Percentiles rank a stretch among this genome's conserved stretches.
These are phyloP conservation scores for Phalaenopsis aphrodite DNA, from an alignment of 106 monocot species.

Conservation along the genomic window DNA sequence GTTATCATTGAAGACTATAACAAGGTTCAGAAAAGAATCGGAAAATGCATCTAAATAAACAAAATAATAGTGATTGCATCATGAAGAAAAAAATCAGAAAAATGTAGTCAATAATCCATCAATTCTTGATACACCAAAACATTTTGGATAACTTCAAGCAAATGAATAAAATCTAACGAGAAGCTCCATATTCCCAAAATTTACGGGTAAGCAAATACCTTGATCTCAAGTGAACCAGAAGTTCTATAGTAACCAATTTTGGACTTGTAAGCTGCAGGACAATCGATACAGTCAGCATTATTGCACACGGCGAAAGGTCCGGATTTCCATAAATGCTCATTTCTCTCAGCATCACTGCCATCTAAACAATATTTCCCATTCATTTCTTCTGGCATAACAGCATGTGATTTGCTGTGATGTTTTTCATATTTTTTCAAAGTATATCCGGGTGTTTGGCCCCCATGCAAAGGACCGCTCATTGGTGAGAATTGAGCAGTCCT, in stretches of 20 bases:
- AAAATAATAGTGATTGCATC: not conserved
- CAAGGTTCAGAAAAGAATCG: not conserved
- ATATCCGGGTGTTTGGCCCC: conserved; percentile 2
- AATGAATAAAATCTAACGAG: not conserved
- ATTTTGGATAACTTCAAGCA: not conserved
- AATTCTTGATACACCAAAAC: not conserved
- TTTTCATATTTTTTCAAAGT: not conserved
- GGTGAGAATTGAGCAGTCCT: conserved; percentile 12
- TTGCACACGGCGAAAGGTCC: conserved; percentile 47
- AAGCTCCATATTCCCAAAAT: not conserved
- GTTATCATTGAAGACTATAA: not conserved
- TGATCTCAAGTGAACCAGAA: conserved; percentile 21
- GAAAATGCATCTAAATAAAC: not conserved
- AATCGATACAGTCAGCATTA: conserved; percentile 40
- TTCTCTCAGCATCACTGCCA: conserved; percentile 2
- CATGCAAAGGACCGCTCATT: conserved; percentile 16
- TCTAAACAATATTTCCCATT: conserved; percentile 10
- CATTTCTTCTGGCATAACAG: conserved; percentile 29
- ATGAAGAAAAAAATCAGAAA: not conserved
- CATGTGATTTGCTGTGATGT: conserved; percentile 9
- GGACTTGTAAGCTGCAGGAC: conserved; percentile 41
- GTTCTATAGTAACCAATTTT: conserved; percentile 13
- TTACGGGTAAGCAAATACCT: conserved; percentile 15
- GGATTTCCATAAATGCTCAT: conserved; percentile 43
- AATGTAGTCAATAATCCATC: not conserved